Base-by-base conservation (phyloP, 176 grass and related monocot genomes). In the Cenchrus americanus region DNA sequence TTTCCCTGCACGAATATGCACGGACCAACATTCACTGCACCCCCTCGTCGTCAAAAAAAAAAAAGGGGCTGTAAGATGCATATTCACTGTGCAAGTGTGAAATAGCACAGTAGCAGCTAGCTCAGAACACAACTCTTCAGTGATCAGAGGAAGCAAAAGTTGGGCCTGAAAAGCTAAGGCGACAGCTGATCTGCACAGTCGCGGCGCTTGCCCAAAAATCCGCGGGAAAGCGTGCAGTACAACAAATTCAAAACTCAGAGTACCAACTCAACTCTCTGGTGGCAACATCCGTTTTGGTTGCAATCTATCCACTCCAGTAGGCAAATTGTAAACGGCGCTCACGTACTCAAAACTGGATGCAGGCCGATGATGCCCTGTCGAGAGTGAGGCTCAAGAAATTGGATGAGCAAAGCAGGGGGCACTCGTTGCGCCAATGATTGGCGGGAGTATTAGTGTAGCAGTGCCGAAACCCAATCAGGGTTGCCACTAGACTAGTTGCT, bases 191-290 rank as follows among this genome's bases (percentile, higher is more conserved):
- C 44, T 40, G 69, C 27, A 54, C 47, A 30, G 44, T 73, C 22
- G 27, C 68, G 14, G 27, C 68, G 14, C 58, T 40, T 63, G 69
- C 68, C 15, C 23, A 23, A 52, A 30, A 75, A 65, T 9, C 49
- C 10, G 69, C 44, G 81, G 69, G 72, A 32, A 55, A 55, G 71
- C 26, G 27, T 15, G 32, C 48, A 11, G 13, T 8, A 13, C 5
- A 53, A 41, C 24, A 43, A 43, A 75, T 64, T 83, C 71, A 41
- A 66, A 83, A 53, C n/a, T 10, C 58, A 21, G 23, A 74, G 27
- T 5, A 37, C 34, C 34, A 37, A 37, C 34, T 37, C 34, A 37
- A 37, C 34, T 37, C 57, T 18, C 57, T 18, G 18, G 19, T 6
- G 18, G 12, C 49, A 44, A 44, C 9, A 73, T 69, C 66, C 6